phyloP scores from a whole-genome alignment of 1,284 basidiomycete species.

The Mrakiaceae sp. region DNA sequence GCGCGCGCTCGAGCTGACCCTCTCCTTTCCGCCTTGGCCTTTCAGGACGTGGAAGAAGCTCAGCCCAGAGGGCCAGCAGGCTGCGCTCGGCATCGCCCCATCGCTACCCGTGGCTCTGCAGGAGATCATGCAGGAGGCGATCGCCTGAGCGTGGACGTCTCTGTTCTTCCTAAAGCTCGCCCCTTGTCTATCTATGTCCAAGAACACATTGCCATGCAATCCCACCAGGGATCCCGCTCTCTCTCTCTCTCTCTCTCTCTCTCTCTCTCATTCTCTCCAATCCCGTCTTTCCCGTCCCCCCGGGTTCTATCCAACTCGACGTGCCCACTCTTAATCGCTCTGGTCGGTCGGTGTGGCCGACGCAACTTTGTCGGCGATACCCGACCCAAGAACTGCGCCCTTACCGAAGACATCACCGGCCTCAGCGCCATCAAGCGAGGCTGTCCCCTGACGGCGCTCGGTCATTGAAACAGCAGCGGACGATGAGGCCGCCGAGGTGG shows the following conservation, averaged over 20 bases:
- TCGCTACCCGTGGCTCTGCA: not conserved
- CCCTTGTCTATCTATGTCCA: too few relatives aligned
- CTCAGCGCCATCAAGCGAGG: not conserved
- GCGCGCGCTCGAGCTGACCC: not conserved
- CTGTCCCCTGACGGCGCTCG: too few relatives aligned
- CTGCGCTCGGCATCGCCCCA: slow-evolving; percentile 18
- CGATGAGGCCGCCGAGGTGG: not conserved
- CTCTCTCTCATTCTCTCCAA: not conserved
- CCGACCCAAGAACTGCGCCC: not conserved
- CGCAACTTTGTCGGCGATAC: too few relatives aligned
- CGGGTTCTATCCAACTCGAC: not conserved
- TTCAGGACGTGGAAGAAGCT: slow-evolving; percentile 27
- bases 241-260: not conserved
- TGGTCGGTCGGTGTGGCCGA: not conserved
- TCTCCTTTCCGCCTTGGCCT: not conserved
- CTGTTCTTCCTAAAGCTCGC: too few relatives aligned
- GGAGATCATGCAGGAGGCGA: slow-evolving; percentile 11
- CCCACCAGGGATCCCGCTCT: too few relatives aligned
- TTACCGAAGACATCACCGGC: not conserved
- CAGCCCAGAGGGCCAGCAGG: slow-evolving; percentile 22
- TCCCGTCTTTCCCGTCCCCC: not conserved
- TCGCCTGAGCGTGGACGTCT: not conserved
- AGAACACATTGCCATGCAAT: too few relatives aligned
- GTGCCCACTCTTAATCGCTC: not conserved
- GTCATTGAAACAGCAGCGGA: too few relatives aligned